Conservation (phyloP, 106 monocot species). For the Ottelia alismoides region DNA sequence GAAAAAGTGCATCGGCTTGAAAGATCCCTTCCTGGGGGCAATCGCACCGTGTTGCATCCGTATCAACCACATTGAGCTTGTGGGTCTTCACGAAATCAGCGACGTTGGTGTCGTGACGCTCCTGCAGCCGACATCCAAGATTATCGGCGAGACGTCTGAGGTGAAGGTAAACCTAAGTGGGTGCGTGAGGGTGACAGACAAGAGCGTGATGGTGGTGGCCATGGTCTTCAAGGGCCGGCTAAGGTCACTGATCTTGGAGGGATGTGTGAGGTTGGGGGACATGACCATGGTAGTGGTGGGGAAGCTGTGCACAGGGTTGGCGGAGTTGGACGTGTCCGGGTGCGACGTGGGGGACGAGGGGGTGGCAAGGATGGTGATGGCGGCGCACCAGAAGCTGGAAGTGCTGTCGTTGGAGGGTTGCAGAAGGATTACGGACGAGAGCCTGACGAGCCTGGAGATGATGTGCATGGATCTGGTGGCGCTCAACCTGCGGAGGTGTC, state of each 20-base stretch:
- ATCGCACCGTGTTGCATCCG: not conserved
- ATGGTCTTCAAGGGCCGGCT: slow-evolving; percentile 3
- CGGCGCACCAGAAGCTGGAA: slow-evolving; percentile 7
- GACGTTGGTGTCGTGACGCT: slow-evolving; percentile 10
- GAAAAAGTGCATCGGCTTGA: slow-evolving; percentile 6
- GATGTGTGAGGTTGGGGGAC: slow-evolving; percentile 13
- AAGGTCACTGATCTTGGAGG: slow-evolving; percentile 5
- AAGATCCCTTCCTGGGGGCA: slow-evolving; percentile 4
- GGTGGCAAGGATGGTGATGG: slow-evolving; percentile 8
- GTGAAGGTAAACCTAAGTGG: slow-evolving; percentile 7
- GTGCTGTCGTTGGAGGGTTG: slow-evolving; percentile 24
- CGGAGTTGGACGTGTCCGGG: slow-evolving; percentile 18
- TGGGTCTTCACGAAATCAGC: slow-evolving; percentile 10
- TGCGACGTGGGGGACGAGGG: slow-evolving; percentile 22
- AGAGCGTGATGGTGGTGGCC: slow-evolving; percentile 12
- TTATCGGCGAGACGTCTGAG: not conserved
- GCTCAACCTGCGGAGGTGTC: slow-evolving; percentile 13
- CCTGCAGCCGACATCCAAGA: not conserved
- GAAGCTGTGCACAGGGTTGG: slow-evolving; percentile 9
- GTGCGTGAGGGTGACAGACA: slow-evolving; percentile 15
- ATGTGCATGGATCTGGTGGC: slow-evolving; percentile 11
- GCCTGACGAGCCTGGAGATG: slow-evolving; percentile 9
- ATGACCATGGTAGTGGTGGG: slow-evolving; percentile 9
- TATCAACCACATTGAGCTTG: not conserved
- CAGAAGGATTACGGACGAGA: slow-evolving; percentile 12